A percentile compares a stretch with the other conserved stretches of the same genome.
Conservation (phyloP, 2,329 filamentous ascomycete species). For the Colletotrichum sp. region DNA sequence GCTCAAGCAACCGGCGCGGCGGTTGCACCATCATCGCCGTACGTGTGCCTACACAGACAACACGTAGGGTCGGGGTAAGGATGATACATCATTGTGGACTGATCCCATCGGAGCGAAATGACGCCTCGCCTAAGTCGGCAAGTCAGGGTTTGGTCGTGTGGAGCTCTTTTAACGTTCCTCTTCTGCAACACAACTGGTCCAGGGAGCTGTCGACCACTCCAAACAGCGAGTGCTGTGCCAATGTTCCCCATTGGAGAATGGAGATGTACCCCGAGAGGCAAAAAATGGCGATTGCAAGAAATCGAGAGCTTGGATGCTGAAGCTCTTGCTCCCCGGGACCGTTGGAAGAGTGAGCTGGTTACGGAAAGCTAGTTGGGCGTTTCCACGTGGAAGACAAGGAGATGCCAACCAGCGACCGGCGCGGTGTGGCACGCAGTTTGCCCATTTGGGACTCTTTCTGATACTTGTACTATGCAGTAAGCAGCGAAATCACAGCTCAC, state of each 20-base stretch:
- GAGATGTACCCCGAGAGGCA: background rate
- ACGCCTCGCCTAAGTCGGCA: conserved; percentile 21
- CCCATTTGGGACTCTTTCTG: background rate
- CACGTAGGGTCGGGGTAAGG: conserved; percentile 3
- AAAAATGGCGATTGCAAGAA: background rate
- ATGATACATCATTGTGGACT: conserved; percentile 22
- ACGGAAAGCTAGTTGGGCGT: background rate
- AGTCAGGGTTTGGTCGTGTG: conserved; percentile 14
- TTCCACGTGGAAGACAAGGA: conserved; percentile 20
- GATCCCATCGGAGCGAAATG: conserved; percentile 22
- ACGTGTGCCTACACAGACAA: background rate
- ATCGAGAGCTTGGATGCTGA: background rate
- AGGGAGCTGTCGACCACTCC: background rate
- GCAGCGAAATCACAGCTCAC: background rate
- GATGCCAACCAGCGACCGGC: background rate
- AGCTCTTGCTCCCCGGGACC: background rate
- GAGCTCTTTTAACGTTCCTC: conserved; percentile 10
- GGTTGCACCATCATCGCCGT: background rate
- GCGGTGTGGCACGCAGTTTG: background rate
- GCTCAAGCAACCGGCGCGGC: background rate
- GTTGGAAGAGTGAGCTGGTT: background rate
- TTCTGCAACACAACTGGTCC: background rate
- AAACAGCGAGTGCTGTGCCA: background rate
- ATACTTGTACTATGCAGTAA: background rate
- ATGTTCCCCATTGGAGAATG: background rate